Evolutionary conservation across 73 alveolate species (phyloP).

Genomic region (Uronychia binucleata): DNA sequence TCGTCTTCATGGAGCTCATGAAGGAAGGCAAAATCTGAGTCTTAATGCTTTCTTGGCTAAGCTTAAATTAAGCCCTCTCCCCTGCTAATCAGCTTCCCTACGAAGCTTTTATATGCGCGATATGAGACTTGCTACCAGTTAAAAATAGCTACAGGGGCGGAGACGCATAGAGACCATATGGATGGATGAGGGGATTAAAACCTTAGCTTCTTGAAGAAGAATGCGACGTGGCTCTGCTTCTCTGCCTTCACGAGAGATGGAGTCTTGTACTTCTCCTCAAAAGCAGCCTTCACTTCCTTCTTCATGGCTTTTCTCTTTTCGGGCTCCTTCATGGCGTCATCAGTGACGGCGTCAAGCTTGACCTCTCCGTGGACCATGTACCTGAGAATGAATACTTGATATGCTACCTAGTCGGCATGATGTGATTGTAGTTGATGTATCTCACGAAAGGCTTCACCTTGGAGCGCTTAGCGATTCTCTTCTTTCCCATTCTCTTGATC

Average conservation of each 20-base stretch:
- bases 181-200: constrained; percentile 39
- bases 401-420: constrained; percentile 89
- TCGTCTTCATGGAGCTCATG: constrained; percentile 21
- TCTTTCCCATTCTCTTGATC: constrained; percentile 85
- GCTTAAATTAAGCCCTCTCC: too few relatives aligned
- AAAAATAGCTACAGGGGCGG: too few relatives aligned
- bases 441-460: constrained; percentile 84
- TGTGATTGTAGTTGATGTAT: constrained; percentile 84
- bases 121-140: background rate
- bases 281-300: constrained; percentile 53
- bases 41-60: too few relatives aligned
- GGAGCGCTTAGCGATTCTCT: constrained; percentile 84
- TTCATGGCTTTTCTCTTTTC: constrained; percentile 55
- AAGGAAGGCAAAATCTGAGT: constrained; percentile 1
- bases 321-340: constrained; percentile 44
- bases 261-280: constrained; percentile 52
- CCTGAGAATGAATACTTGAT: constrained; percentile 9
- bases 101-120: too few relatives aligned
- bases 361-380: constrained; percentile 23
- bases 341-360: constrained; percentile 62
- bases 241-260: constrained; percentile 54
- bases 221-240: constrained; percentile 53
- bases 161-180: too few relatives aligned
- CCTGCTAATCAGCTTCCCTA: too few relatives aligned
- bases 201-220: constrained; percentile 75